These are phyloP conservation scores for Coniella vitis DNA, from an alignment of 2,329 filamentous ascomycete genomes.

Conservation along the genomic window DNA sequence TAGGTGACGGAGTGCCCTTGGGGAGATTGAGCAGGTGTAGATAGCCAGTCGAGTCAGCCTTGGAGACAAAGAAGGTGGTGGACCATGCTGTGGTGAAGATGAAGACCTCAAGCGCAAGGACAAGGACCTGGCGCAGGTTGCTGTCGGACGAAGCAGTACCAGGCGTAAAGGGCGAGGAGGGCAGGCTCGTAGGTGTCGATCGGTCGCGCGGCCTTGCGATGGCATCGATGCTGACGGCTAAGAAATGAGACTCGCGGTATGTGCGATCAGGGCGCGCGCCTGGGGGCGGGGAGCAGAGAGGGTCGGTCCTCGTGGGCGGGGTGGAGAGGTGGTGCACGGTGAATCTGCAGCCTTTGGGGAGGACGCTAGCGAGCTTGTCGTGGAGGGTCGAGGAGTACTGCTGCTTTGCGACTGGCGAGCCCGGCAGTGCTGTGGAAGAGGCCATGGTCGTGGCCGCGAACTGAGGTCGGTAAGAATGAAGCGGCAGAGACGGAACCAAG, in stretches of 20 bases:
- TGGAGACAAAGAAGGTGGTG: constrained; percentile 89
- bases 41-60: constrained; percentile 93
- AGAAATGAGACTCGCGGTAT: constrained; percentile 78
- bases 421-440: constrained; percentile 12
- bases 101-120: constrained; percentile 80
- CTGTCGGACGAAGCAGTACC: constrained; percentile 19
- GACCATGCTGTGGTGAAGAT: constrained; percentile 76
- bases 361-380: constrained; percentile 38
- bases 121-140: constrained; percentile 48
- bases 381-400: constrained; percentile 26
- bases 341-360: constrained; percentile 52
- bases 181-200: constrained; percentile 4
- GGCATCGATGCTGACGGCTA: constrained; percentile 43
- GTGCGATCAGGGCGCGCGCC: constrained; percentile 67
- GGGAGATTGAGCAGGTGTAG: constrained; percentile 60
- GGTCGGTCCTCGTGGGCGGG: constrained; percentile 63
- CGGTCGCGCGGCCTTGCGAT: constrained; percentile 10
- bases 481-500: too few species aligned
- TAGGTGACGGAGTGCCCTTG: constrained; percentile 59
- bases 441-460: constrained; percentile 4
- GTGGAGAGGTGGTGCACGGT: constrained; percentile 83
- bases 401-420: constrained; percentile 13
- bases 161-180: constrained; percentile 15
- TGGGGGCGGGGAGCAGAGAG: constrained; percentile 75
- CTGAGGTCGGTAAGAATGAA: too few species aligned